A percentile compares a stretch with the other conserved stretches of the same genome.
These are phyloP conservation scores for Knufia petricola DNA, from an alignment of 2,329 filamentous ascomycete species.

Conservation along the genomic window DNA sequence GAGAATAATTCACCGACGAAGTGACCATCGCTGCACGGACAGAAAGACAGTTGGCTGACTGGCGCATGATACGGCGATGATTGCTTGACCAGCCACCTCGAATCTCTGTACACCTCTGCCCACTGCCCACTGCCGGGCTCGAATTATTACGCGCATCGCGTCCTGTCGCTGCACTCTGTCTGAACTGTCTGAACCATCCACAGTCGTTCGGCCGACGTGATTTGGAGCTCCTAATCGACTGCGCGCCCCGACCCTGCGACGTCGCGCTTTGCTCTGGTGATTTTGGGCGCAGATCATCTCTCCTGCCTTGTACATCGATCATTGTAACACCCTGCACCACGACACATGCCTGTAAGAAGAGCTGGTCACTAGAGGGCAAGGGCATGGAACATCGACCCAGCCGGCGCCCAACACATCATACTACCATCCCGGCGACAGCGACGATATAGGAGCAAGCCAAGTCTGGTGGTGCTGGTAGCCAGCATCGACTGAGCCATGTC, in stretches of 20 bases:
- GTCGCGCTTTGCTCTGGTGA: background rate
- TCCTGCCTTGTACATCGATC: background rate
- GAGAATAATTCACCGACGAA: background rate
- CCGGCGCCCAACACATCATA: background rate
- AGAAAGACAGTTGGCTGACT: background rate
- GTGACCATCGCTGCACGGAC: background rate
- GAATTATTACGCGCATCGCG: background rate
- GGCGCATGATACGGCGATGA: background rate
- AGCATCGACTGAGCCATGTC: conserved; percentile 46
- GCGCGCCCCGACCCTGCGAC: background rate
- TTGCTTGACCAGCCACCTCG: background rate
- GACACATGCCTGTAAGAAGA: background rate
- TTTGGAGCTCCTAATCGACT: background rate
- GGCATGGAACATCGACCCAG: conserved; percentile 1
- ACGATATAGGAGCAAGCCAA: background rate
- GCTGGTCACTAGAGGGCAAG: background rate
- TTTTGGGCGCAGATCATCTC: too few relatives aligned
- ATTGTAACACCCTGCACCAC: background rate
- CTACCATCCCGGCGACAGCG: background rate
- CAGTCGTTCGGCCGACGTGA: too few relatives aligned
- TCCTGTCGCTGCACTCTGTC: too few relatives aligned
- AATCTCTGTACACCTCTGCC: background rate
- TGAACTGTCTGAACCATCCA: background rate
- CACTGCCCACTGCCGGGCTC: background rate
- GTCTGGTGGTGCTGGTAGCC: background rate